Conservation (phyloP, 352 stramenopile genomes). For the Thraustochytrium sp. region DNA sequence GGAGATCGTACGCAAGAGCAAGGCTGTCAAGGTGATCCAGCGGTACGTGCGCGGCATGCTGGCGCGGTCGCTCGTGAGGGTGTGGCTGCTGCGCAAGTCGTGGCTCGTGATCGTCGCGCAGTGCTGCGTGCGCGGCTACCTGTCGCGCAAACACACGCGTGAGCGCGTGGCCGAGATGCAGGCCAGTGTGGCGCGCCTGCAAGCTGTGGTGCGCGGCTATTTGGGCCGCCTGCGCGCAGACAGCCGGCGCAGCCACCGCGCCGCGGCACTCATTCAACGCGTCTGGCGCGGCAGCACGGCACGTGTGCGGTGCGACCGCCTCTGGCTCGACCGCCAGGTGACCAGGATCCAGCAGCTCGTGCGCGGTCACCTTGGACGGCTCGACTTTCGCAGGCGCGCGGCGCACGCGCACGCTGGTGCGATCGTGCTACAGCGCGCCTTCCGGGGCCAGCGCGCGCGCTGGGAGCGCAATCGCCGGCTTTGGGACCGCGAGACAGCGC, state of each 20-base stretch:
- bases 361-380: conserved; percentile 13
- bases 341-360: conserved; percentile 22
- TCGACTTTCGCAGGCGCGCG: neutral
- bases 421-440: neutral
- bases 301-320: neutral
- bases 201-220: conserved; percentile 6
- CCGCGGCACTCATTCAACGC: neutral
- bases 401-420: neutral
- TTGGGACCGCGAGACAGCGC: conserved; percentile 28
- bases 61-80: neutral
- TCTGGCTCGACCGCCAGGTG: conserved; percentile 5
- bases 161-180: neutral
- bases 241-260: neutral
- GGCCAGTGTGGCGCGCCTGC: neutral
- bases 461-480: neutral
- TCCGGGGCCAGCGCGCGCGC: neutral
- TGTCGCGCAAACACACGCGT: neutral
- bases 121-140: conserved; percentile 12
- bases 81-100: conserved; percentile 20
- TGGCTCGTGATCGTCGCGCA: conserved; percentile 36
- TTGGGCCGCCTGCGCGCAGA: conserved; percentile 15
- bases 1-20: neutral
- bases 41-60: neutral
- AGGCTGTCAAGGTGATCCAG: neutral
- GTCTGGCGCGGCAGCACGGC: conserved; percentile 7